Evolutionary conservation across 2,329 filamentous ascomycete genomes (phyloP), one percentile per base, ranked within the genome.

Genomic region (Cladorrhinum sp.): DNA sequence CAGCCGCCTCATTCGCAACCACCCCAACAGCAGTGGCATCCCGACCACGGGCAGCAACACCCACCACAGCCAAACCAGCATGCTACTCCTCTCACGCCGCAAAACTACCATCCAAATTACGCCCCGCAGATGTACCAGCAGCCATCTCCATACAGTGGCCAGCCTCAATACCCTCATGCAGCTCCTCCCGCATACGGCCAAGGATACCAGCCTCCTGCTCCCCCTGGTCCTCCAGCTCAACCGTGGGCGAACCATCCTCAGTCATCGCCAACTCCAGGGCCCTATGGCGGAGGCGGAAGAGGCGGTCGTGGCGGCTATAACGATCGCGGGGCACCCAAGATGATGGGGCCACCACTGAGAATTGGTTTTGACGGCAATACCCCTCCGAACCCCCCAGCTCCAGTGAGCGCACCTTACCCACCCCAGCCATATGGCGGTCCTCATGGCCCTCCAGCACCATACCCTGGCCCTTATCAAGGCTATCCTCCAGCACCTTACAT

Each of bases 31-130:
- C 73, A 77, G 51, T 79, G 79, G 68, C 72, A 74, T 57, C 63
- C 71, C 12, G 73, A 78, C 36, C 75, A 76, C 58, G 70, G 69
- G 7, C 74, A 77, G 54, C 78, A 79, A 66, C 71, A 75, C 58
- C 60, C 70, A 7, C 72, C 74, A 29, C 75, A 76, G 56, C 75
- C 76, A 63, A 71, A 73, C n/a, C 75, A 79, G 32, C 81, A 83
- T 67, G 73, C 75, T 45, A 12, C 41, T 49, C 76, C 78, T 45
- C 73, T 85, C 32, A 77, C 82, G 54, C 73, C 80, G 29, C 76
- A 79, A 62, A 83, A 82, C 67, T 85, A 85, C 67, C 83, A 85
- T 65, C 82, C 82, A 32, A 84, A 82, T 71, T 86, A 85, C 68
- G 78, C 82, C 41, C 79, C 80, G 45, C 85, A 85, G 66, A 71